Evolutionary conservation across 805 yeast genomes (phyloP), one percentile per base, ranked within the genome.

Genomic region (Candida incommunis): DNA sequence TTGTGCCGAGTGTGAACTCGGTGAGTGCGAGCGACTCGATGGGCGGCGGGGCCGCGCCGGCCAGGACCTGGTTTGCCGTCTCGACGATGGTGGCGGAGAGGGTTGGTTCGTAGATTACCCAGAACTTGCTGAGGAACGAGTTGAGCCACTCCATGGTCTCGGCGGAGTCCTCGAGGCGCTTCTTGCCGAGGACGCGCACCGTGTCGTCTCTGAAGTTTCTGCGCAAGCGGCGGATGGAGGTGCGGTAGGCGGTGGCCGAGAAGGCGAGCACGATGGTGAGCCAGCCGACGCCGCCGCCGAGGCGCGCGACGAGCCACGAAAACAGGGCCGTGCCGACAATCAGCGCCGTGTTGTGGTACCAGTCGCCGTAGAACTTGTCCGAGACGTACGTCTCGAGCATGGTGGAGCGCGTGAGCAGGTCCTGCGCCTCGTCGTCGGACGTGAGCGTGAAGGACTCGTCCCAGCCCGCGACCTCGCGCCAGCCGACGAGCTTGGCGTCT

Each of bases 121-220:
- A 92, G 62, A 84, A 88, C 64, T 87, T 88, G 58, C 82, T 88
- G 64, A 94, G 61, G 56, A 94, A 82, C 22, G 77, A 75, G 62
- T 92, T 92, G 52, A 85, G 68, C 99, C 99, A 92, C 58, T 92
- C 96, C 82, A 92, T 76, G 4, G 95, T 73, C 65, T 92, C 98
- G 52, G 80, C 80, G 60, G 90, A 96, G 56, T 78, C 75, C 63
- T 92, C 97, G 51, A 88, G 80, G 41, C 74, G 74, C 57, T 76
- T 77, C 41, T 86, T 76, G 16, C 92, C 80, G 57, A 82, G 77
- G 58, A 90, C 95, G 53, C 95, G 77, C 57, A 86, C 88, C 23
- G 92, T 82, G 46, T 75, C 78, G 50, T 86, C 87, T 56, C 96
- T 75, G 50, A 86, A 70, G 2, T 65, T 58, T 5, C 79, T 71